phyloP scores from a whole-genome alignment of 768 basidiomycete species.

The Boletus tomentosulus region DNA sequence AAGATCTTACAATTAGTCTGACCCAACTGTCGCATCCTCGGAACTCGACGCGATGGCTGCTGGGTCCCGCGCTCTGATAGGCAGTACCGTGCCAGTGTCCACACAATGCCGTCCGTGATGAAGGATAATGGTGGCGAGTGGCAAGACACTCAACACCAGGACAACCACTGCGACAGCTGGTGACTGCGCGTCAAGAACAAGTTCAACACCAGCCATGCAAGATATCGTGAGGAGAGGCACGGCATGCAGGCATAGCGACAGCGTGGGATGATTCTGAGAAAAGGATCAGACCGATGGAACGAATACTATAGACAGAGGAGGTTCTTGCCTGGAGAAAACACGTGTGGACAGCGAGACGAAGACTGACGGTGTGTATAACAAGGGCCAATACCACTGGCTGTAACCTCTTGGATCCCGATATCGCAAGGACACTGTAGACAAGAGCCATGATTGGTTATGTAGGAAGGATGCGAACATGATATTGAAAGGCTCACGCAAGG shows the following conservation, averaged over 20 bases:
- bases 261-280: neutral
- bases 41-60: neutral
- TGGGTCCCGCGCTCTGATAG: neutral
- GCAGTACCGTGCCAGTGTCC: neutral
- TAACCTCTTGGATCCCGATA: slow-evolving; percentile 9
- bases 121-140: neutral
- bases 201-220: slow-evolving; percentile 6
- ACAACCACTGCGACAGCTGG: neutral
- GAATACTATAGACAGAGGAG: neutral
- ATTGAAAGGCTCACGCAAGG: slow-evolving; percentile 7
- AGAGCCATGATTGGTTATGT: neutral
- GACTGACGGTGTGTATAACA: slow-evolving; percentile 22
- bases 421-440: slow-evolving; percentile 6
- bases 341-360: slow-evolving; percentile 10
- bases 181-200: neutral
- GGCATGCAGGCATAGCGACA: slow-evolving; percentile 12
- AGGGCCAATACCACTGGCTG: slow-evolving; percentile 10
- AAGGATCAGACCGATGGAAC: neutral
- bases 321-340: slow-evolving; percentile 9
- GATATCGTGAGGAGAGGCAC: slow-evolving; percentile 17
- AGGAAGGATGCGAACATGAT: neutral
- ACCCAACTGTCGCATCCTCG: neutral
- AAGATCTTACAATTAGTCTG: neutral
- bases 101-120: neutral
- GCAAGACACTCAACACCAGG: neutral